These are phyloP conservation scores for Lactuca saligna DNA, from an alignment of 129 eudicot genomes.

Conservation along the genomic window DNA sequence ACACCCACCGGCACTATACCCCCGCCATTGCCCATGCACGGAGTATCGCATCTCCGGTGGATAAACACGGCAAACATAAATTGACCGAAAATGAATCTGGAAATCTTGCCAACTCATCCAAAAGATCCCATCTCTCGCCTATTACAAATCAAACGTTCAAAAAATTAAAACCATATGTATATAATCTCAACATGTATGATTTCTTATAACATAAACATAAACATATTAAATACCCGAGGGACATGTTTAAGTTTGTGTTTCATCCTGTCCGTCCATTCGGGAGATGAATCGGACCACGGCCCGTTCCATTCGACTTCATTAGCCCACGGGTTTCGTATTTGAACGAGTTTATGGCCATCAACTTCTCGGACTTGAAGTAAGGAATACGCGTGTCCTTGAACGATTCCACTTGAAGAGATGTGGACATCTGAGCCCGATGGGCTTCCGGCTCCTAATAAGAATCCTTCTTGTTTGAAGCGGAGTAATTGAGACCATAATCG, in stretches of 20 bases:
- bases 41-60: slow-evolving; percentile 98
- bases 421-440: slow-evolving; percentile 99
- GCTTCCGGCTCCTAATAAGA: slow-evolving; percentile 95
- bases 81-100: slow-evolving; percentile 94
- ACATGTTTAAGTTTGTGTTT: slow-evolving; percentile 91
- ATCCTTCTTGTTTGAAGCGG: slow-evolving; percentile 96
- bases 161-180: neutral
- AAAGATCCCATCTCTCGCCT: slow-evolving; percentile 97
- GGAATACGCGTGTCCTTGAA: slow-evolving; percentile 99
- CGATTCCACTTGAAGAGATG: slow-evolving; percentile 92
- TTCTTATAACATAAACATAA: no score
- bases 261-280: slow-evolving; percentile 99
- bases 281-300: slow-evolving; percentile 97
- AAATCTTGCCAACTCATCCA: slow-evolving; percentile 99
- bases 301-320: slow-evolving; percentile 99
- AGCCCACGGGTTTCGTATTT: slow-evolving; percentile 99
- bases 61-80: slow-evolving; percentile 96
- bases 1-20: slow-evolving; percentile 98
- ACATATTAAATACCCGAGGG: slow-evolving; percentile 52
- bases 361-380: slow-evolving; percentile 94
- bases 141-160: slow-evolving; percentile 13
- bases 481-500: slow-evolving; percentile 96
- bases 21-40: slow-evolving; percentile 94
- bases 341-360: slow-evolving; percentile 91
- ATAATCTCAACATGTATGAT: no score